Evolutionary conservation across 1,284 basidiomycete species (phyloP).

Genomic region (Anthracocystis walkeri): DNA sequence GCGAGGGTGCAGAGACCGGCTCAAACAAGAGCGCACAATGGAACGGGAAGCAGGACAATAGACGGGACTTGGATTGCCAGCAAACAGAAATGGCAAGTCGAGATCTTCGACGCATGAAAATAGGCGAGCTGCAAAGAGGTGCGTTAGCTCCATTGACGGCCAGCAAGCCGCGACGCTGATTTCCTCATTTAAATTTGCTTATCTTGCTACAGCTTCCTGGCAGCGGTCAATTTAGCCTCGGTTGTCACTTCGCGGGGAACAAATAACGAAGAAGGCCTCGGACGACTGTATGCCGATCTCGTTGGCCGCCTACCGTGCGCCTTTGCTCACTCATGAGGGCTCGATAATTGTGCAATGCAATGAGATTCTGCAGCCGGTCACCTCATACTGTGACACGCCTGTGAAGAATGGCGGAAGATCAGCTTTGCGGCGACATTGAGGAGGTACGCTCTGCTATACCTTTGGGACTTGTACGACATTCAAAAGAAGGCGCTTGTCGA

Average conservation of each 20-base stretch:
- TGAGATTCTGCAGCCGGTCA: background rate
- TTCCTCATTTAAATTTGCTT: background rate
- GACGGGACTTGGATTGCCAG: conserved; percentile 10
- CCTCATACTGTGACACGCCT: background rate
- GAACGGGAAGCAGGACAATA: background rate
- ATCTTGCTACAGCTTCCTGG: background rate
- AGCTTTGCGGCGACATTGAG: background rate
- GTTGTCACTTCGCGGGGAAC: background rate
- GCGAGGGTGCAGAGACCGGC: background rate
- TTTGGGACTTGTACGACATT: background rate
- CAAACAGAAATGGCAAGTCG: background rate
- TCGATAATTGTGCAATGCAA: background rate
- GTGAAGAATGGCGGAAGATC: background rate
- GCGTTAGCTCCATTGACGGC: conserved; percentile 25
- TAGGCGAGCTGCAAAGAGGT: conserved; percentile 20
- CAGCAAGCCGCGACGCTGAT: background rate
- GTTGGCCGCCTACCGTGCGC: background rate
- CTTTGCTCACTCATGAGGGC: background rate
- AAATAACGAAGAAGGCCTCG: background rate
- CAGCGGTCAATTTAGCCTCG: background rate
- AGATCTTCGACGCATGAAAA: conserved; percentile 29
- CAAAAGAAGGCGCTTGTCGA: background rate
- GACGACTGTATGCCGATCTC: conserved; percentile 1
- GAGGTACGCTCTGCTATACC: background rate
- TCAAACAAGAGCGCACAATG: background rate